Evolutionary conservation across 2,329 filamentous ascomycete genomes (phyloP).

Genomic region (Fusarium protoensiforme): DNA sequence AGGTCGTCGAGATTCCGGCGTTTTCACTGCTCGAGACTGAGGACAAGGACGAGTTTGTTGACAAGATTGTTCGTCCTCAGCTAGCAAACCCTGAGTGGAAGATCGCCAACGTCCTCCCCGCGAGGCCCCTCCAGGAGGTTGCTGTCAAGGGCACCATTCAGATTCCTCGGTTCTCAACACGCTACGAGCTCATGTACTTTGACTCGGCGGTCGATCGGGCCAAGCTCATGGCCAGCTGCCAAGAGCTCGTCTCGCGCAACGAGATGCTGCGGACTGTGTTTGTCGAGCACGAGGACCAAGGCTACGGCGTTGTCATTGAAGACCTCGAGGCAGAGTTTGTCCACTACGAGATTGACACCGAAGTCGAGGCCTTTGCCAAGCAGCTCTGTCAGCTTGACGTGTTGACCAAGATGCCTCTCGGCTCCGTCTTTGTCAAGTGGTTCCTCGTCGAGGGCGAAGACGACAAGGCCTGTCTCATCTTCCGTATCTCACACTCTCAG

Average conservation of each 20-base stretch:
- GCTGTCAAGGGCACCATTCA: conserved; percentile 37
- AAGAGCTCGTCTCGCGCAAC: conserved; percentile 67
- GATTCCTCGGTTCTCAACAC: conserved; percentile 68
- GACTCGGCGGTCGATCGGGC: conserved; percentile 60
- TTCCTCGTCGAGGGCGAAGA: conserved; percentile 57
- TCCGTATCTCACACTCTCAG: conserved; percentile 75
- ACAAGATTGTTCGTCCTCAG: not conserved
- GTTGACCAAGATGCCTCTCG: conserved; percentile 65
- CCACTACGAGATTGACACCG: conserved; percentile 50
- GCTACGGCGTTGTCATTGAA: conserved; percentile 66
- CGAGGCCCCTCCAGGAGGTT: not conserved
- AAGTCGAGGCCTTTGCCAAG: conserved; percentile 62
- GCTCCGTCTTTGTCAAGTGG: conserved; percentile 71
- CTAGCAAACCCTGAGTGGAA: not conserved
- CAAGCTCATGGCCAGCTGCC: conserved; percentile 61
- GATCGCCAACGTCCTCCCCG: not conserved
- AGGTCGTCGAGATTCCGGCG: not conserved
- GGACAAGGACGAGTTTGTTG: not conserved
- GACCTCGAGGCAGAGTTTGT: not conserved
- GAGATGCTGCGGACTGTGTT: conserved; percentile 76
- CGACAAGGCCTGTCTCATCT: conserved; percentile 58
- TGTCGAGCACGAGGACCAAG: conserved; percentile 60
- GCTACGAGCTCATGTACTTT: conserved; percentile 74
- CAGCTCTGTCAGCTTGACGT: conserved; percentile 67
- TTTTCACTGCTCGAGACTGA: not conserved